Evolutionary conservation across 2,329 filamentous ascomycete species (phyloP).

Genomic region (Neopestalotiopsis clavispora): DNA sequence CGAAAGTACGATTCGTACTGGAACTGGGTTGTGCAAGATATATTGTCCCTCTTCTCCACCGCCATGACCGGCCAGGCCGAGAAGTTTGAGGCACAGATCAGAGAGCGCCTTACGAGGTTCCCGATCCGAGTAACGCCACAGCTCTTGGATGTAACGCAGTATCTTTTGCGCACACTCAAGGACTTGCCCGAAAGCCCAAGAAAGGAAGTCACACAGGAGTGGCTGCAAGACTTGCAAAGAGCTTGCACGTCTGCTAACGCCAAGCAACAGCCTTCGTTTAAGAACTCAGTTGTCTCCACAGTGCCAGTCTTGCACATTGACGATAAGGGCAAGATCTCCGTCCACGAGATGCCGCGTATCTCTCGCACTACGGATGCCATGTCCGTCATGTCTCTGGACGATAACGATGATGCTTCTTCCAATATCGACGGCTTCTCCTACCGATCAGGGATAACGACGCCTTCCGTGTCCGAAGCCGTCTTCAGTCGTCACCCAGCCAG

Average conservation of each 20-base stretch:
- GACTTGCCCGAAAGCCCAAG: not conserved
- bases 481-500: slow-evolving; percentile 1
- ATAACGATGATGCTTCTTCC: not conserved
- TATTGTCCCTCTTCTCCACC: slow-evolving; percentile 12
- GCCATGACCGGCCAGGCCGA: slow-evolving; percentile 4
- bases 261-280: slow-evolving; percentile 8
- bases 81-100: slow-evolving; percentile 13
- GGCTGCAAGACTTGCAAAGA: slow-evolving; percentile 14
- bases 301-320: slow-evolving; percentile 17
- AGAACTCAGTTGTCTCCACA: slow-evolving; percentile 18
- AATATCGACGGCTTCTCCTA: slow-evolving; percentile 5
- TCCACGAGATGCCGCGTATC: slow-evolving; percentile 10
- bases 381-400: slow-evolving; percentile 5
- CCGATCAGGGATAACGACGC: slow-evolving; percentile 1
- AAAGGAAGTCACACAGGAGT: slow-evolving; percentile 6
- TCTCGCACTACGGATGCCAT: not conserved
- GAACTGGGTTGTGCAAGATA: slow-evolving; percentile 39
- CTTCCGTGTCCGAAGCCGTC: slow-evolving; percentile 13
- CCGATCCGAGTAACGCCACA: slow-evolving; percentile 17
- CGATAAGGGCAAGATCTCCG: slow-evolving; percentile 17
- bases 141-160: slow-evolving; percentile 7
- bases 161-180: slow-evolving; percentile 2
- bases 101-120: slow-evolving; percentile 14
- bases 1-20: slow-evolving; percentile 40
- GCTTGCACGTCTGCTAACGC: slow-evolving; percentile 15